These are phyloP conservation scores for Fomitopsis palustris DNA, from an alignment of 1,284 basidiomycete genomes.

Conservation along the genomic window DNA sequence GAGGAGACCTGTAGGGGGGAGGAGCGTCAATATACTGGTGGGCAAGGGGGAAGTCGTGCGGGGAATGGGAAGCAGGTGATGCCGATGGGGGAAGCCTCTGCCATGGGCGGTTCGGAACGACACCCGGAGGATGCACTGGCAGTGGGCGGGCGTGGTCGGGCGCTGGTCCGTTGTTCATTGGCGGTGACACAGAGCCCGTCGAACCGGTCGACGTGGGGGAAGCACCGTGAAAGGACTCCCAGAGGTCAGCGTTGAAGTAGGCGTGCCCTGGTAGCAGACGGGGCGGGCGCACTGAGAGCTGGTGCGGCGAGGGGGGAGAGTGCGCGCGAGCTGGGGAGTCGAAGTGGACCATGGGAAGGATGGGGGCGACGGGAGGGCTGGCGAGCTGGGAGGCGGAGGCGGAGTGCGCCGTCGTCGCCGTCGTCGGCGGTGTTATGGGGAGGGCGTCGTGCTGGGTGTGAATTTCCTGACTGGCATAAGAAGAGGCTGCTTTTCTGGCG, in stretches of 20 bases:
- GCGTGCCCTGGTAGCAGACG: not conserved
- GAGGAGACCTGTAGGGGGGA: not conserved
- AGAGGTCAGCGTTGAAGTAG: not conserved
- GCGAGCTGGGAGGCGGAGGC: not conserved
- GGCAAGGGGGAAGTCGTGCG: not conserved
- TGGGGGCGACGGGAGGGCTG: not conserved
- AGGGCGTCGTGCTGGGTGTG: not conserved
- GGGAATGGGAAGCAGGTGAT: not conserved
- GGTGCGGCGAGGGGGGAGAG: not conserved
- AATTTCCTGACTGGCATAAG: not conserved
- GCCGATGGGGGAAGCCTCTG: not conserved
- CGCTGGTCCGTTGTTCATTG: not conserved
- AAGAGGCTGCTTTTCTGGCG: not conserved
- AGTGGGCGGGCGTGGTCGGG: not conserved
- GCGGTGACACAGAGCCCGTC: not conserved
- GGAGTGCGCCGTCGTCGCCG: not conserved
- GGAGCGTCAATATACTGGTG: not conserved
- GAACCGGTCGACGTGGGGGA: not conserved
- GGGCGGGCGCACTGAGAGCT: not conserved
- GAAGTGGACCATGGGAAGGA: not conserved
- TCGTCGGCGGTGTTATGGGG: not conserved
- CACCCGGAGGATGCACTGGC: not conserved
- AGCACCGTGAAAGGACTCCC: not conserved
- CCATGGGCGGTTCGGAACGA: not conserved
- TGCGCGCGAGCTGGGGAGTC: not conserved